phyloP scores from a whole-genome alignment of 2,329 filamentous ascomycete genomes.

The Keithomyces neogunnii region DNA sequence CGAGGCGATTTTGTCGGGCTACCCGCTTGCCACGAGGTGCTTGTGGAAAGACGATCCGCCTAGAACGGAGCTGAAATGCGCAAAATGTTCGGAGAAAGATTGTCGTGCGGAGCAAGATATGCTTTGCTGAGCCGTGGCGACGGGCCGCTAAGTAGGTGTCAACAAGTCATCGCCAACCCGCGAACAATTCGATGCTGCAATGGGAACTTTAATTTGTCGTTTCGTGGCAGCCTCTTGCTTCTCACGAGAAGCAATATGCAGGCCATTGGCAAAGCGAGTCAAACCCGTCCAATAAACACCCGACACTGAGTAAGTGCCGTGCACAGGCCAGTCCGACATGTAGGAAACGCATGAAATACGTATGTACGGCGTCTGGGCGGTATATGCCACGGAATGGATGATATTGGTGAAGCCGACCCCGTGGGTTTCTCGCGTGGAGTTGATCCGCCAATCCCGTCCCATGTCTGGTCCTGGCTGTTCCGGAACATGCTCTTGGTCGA shows the following conservation, averaged over 20 bases:
- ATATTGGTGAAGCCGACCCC: too few species aligned
- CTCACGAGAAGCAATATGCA: neutral
- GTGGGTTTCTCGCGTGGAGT: too few species aligned
- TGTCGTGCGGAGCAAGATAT: neutral
- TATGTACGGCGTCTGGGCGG: too few species aligned
- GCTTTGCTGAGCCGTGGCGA: too few species aligned
- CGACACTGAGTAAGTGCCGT: neutral
- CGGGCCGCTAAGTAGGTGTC: too few species aligned
- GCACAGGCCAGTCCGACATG: neutral
- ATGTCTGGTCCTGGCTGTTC: neutral
- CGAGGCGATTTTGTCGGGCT: constrained; percentile 1
- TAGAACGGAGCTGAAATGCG: neutral
- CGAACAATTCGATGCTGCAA: neutral
- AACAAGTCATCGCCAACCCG: neutral
- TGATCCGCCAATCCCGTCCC: too few species aligned
- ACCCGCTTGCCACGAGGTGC: neutral
- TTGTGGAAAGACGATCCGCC: neutral
- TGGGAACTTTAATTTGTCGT: neutral
- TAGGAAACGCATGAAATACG: too few species aligned
- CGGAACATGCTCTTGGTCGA: neutral
- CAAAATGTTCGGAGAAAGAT: neutral
- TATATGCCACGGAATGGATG: too few species aligned
- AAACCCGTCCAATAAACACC: neutral
- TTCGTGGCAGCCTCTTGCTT: neutral
- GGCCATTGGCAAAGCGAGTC: neutral